phyloP scores from a whole-genome alignment of 768 basidiomycete genomes.

The Lactifluus volemus region DNA sequence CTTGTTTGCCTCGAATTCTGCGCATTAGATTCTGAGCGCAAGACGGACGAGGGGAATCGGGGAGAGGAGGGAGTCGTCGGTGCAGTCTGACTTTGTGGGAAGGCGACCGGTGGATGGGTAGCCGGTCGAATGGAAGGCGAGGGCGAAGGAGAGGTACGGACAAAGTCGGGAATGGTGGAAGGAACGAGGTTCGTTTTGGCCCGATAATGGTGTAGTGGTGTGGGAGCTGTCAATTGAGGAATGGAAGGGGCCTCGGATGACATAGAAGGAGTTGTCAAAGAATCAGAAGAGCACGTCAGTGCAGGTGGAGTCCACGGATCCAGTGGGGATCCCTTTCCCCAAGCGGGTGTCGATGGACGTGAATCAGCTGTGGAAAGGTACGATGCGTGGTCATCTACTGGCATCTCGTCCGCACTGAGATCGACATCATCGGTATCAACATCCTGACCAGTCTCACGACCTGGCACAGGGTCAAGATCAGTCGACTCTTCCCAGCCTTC shows the following conservation, averaged over 20 bases:
- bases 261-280: conserved; percentile 18
- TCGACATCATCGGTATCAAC: neutral
- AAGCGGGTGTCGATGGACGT: conserved; percentile 15
- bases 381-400: conserved; percentile 9
- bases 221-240: conserved; percentile 1
- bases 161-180: conserved; percentile 25
- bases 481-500: conserved; percentile 16
- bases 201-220: conserved; percentile 5
- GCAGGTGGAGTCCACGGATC: conserved; percentile 16
- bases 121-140: conserved; percentile 5
- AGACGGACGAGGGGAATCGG: conserved; percentile 30
- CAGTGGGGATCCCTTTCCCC: conserved; percentile 10
- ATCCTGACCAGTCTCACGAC: neutral
- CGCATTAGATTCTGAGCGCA: conserved; percentile 27
- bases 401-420: too few relatives aligned
- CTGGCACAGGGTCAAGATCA: neutral
- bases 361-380: conserved; percentile 9
- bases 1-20: conserved; percentile 29
- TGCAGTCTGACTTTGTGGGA: conserved; percentile 33
- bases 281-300: conserved; percentile 16
- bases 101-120: conserved; percentile 30
- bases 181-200: conserved; percentile 26
- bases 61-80: conserved; percentile 27
- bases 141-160: conserved; percentile 21
- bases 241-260: conserved; percentile 14